Percentiles rank a stretch among this genome's conserved stretches.
Conservation (phyloP, 1,284 basidiomycete genomes). For the Sparassis latifolia region DNA sequence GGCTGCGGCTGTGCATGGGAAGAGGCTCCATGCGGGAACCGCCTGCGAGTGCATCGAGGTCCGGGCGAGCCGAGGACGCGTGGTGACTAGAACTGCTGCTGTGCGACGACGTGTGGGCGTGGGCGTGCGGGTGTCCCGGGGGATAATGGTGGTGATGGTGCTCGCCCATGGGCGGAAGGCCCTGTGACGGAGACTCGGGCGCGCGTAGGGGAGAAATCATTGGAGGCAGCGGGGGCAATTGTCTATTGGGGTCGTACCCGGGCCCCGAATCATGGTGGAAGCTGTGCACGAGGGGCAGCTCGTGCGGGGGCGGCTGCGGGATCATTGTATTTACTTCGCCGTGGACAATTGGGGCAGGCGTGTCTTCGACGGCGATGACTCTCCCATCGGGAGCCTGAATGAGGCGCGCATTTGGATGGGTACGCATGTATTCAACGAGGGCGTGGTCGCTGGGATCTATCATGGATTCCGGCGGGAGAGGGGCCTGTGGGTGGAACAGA, state of each 20-base stretch:
- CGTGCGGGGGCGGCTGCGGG: conserved; percentile 35
- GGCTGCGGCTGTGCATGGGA: conserved; percentile 20
- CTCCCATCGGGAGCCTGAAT: conserved; percentile 40
- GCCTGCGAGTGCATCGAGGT: conserved; percentile 15
- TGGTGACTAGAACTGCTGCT: conserved; percentile 36
- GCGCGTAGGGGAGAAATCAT: conserved; percentile 28
- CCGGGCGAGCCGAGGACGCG: conserved; percentile 21
- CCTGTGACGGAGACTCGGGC: conserved; percentile 29
- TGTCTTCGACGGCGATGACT: conserved; percentile 39
- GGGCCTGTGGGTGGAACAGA: conserved; percentile 19
- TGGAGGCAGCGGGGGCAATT: conserved; percentile 43
- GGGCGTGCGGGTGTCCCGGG: conserved; percentile 29
- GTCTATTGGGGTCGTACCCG: conserved; percentile 35
- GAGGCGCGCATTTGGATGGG: conserved; percentile 38
- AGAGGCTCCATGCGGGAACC: conserved; percentile 19
- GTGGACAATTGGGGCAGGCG: conserved; percentile 31
- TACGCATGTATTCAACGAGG: conserved; percentile 38
- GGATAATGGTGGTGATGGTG: conserved; percentile 34
- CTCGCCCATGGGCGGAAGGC: conserved; percentile 24
- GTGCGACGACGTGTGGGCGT: conserved; percentile 33
- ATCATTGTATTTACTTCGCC: conserved; percentile 12
- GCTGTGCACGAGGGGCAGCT: conserved; percentile 23
- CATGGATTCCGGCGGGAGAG: conserved; percentile 28
- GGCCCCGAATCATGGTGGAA: conserved; percentile 31
- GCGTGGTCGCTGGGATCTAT: conserved; percentile 36